A percentile compares a stretch with the other conserved stretches of the same genome.
phyloP scores from a whole-genome alignment of 441 rosid genomes.

The Adansonia gregorii region DNA sequence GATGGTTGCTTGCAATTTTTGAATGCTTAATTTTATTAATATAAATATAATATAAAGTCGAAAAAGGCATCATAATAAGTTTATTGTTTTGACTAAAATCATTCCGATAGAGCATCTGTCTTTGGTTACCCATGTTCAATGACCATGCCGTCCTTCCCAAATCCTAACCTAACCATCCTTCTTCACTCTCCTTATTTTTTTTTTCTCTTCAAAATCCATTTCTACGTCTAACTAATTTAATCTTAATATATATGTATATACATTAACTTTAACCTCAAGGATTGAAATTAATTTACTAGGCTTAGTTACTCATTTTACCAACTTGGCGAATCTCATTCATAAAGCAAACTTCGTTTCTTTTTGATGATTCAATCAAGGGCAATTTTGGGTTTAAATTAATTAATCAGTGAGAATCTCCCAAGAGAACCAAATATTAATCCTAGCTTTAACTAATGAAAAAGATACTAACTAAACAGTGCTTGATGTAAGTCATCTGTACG shows the following conservation, averaged over 20 bases:
- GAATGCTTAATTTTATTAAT: conserved; percentile 25
- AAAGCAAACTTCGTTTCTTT: neutral
- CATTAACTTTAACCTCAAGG: neutral
- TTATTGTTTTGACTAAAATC: conserved; percentile 17
- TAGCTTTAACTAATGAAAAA: neutral
- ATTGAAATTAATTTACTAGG: neutral
- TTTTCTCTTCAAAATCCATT: neutral
- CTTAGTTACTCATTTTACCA: neutral
- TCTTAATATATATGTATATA: neutral
- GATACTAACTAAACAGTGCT: neutral
- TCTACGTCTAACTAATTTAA: neutral
- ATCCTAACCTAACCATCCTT: neutral
- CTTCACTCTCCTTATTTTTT: neutral
- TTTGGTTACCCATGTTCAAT: conserved; percentile 14
- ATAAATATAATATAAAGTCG: neutral
- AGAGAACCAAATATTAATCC: neutral
- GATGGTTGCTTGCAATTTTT: conserved; percentile 28
- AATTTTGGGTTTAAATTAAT: neutral
- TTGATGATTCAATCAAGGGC: neutral
- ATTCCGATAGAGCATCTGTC: neutral
- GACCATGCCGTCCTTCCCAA: neutral
- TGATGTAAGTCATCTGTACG: conserved; percentile 1
- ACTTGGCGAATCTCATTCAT: neutral
- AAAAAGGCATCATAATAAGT: neutral
- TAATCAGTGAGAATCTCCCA: neutral